Base-by-base conservation (phyloP, 2,329 filamentous ascomycete species). In the Tetracladium maxilliforme region DNA sequence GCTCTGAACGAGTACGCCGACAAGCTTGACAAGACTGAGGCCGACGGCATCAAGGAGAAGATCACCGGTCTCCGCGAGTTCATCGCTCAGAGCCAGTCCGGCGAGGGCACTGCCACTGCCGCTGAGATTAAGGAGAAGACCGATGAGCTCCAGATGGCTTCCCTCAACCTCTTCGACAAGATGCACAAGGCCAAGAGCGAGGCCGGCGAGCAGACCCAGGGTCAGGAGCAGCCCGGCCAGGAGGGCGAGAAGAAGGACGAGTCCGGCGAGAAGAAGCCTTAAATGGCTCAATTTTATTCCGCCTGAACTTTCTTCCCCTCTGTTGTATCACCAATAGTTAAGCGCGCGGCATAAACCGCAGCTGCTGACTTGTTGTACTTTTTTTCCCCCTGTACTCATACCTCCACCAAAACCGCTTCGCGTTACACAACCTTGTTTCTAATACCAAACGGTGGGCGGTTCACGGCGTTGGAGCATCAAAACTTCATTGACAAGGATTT, bases 41-140 rank as follows among this genome's bases (percentile, higher is more conserved):
- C 78, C 32, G 82, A 93, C 36, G 65, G 71, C 48, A 92, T 98
- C 64, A 77, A 75, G 48, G 84, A 94, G 72, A 94, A 94, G 80
- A 90, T 92, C 41, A 58, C 68, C 26, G 48, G 68, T 42, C 77
- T 93, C 45, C 80, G 84, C 35, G 84, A 92, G 61, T 81, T 87
- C 50, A 75, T 95, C 43, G 74, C 75, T 62, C 86, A 92, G 76
- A 92, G 72, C 69, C 87, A 94, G 65, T 71, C 82, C 44, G 87
- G 87, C 37, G 90, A 98, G 65, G 74, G 76, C 46, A 71, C 64
- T 34, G 72, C 80, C 45, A 92, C 83, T 33, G 80, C 86, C 25
- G 80, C 81, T 38, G 81, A 95, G 59, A 77, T 98, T 58, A 95
- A 95, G 80, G 73, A 82, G 64, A 94, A 94, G 82, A 92, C 82